Percentiles rank a stretch among this genome's conserved stretches.
Conservation (phyloP, 805 yeast genomes). For the Nakazawaea sp. region DNA sequence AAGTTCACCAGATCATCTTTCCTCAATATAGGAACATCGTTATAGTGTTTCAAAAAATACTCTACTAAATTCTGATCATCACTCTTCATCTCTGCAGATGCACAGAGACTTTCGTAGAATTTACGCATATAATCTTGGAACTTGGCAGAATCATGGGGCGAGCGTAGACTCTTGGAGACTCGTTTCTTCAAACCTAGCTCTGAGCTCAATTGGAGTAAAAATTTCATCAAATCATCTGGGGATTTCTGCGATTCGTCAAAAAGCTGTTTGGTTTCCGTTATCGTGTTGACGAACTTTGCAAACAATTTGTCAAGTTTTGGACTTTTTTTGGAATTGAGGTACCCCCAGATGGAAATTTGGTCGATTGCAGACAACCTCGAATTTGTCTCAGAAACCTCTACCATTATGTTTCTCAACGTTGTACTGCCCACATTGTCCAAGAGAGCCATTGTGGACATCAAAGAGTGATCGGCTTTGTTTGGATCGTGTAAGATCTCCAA, state of each 20-base stretch:
- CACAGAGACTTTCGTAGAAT: constrained; percentile 28
- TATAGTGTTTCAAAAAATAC: constrained; percentile 33
- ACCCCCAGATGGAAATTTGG: constrained; percentile 9
- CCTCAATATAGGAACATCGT: constrained; percentile 25
- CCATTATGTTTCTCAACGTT: constrained; percentile 11
- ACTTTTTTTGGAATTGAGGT: constrained; percentile 7
- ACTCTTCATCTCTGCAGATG: constrained; percentile 20
- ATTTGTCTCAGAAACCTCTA: constrained; percentile 9
- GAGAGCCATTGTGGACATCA: constrained; percentile 19
- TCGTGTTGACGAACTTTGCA: constrained; percentile 16
- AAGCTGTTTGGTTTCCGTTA: constrained; percentile 10
- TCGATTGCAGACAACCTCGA: constrained; percentile 15
- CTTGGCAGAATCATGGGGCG: constrained; percentile 14
- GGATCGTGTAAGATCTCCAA: constrained; percentile 34
- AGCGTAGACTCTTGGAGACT: constrained; percentile 21
- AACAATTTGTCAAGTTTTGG: constrained; percentile 16
- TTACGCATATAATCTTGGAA: constrained; percentile 27
- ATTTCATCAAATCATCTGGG: constrained; percentile 29
- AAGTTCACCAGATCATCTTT: constrained; percentile 35
- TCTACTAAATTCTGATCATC: constrained; percentile 25
- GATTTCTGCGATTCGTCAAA: constrained; percentile 20
- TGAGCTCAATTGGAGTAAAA: constrained; percentile 25
- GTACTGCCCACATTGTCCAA: constrained; percentile 13
- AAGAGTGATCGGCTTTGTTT: constrained; percentile 19
- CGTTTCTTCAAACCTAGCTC: constrained; percentile 27